Evolutionary conservation across 2,329 filamentous ascomycete species (phyloP).

Genomic region (Tolypocladium nubicola): DNA sequence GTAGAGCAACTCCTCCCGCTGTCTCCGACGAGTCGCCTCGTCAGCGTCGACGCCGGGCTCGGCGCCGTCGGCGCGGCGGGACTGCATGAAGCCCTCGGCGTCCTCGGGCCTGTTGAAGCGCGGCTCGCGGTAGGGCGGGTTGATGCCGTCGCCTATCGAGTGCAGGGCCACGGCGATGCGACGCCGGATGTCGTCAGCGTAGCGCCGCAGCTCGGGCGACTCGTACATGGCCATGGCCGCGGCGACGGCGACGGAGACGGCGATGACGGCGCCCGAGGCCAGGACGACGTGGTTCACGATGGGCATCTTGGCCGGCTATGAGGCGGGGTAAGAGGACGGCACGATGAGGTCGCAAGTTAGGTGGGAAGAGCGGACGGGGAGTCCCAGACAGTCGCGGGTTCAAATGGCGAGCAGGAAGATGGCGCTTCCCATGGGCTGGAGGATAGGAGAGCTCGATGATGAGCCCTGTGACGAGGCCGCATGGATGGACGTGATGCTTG

Average conservation of each 20-base stretch:
- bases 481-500: slow-evolving; percentile 4
- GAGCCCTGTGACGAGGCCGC: slow-evolving; percentile 2
- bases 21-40: slow-evolving; percentile 47
- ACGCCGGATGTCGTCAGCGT: slow-evolving; percentile 49
- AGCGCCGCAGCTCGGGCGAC: slow-evolving; percentile 50
- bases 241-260: slow-evolving; percentile 45
- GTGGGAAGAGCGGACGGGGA: background rate
- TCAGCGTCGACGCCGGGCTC: slow-evolving; percentile 48
- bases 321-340: background rate
- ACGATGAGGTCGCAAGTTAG: background rate
- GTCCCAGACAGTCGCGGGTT: background rate
- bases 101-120: slow-evolving; percentile 57
- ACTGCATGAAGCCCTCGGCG: slow-evolving; percentile 51
- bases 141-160: slow-evolving; percentile 46
- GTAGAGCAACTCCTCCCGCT: slow-evolving; percentile 55
- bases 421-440: background rate
- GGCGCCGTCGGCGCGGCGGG: slow-evolving; percentile 28
- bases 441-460: background rate
- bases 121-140: slow-evolving; percentile 37
- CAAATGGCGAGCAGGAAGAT: background rate
- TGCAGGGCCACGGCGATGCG: slow-evolving; percentile 51
- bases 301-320: slow-evolving; percentile 31
- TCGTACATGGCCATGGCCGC: slow-evolving; percentile 53
- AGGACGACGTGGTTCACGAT: slow-evolving; percentile 43
- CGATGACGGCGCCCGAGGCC: slow-evolving; percentile 47